These are phyloP conservation scores for Echinosophora koreensis DNA, from an alignment of 306 rosid species.

Conservation along the genomic window DNA sequence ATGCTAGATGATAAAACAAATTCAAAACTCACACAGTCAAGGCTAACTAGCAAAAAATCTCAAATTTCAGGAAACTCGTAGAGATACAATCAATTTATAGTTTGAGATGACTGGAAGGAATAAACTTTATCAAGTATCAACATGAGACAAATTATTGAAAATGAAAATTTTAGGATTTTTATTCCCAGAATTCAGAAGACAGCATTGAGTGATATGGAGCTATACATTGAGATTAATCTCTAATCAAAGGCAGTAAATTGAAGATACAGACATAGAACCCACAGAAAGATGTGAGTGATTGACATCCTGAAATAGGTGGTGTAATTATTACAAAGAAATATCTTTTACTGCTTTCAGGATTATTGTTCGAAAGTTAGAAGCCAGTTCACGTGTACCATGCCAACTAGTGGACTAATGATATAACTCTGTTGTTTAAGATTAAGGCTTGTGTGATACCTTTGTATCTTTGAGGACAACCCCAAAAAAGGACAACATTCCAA, in stretches of 20 bases:
- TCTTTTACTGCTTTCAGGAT: neutral
- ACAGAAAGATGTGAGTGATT: neutral
- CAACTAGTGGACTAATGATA: slow-evolving; percentile 3
- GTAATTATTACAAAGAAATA: neutral
- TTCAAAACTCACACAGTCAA: neutral
- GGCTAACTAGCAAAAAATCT: neutral
- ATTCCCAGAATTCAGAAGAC: neutral
- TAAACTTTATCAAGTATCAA: neutral
- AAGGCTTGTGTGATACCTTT: neutral
- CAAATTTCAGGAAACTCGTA: neutral
- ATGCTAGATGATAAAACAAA: slow-evolving; percentile 10
- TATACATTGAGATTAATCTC: neutral
- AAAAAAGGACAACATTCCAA: neutral
- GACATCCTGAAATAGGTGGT: neutral
- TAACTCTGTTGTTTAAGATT: neutral
- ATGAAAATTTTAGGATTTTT: neutral
- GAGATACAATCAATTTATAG: slow-evolving; percentile 7
- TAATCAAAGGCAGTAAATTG: slow-evolving; percentile 7
- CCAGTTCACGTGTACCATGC: neutral
- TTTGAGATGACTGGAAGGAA: neutral
- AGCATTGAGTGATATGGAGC: slow-evolving; percentile 3
- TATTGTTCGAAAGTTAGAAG: neutral
- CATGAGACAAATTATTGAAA: neutral
- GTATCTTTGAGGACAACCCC: neutral
- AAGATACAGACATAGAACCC: neutral